These are phyloP conservation scores for Pythium graminicola DNA, from an alignment of 352 stramenopile genomes.

Conservation along the genomic window DNA sequence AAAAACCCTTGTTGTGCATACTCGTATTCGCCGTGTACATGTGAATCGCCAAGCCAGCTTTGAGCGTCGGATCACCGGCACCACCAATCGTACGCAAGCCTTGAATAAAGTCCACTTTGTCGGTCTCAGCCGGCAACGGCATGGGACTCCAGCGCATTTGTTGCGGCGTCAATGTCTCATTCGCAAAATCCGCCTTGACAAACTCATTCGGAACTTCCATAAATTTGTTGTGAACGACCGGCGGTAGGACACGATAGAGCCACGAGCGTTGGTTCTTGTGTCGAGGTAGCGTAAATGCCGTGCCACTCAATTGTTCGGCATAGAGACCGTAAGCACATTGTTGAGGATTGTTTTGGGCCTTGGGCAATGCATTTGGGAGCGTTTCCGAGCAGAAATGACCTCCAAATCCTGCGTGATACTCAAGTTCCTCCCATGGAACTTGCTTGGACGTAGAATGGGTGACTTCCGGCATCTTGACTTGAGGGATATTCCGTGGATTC, in stretches of 20 bases:
- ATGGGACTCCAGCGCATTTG: constrained; percentile 91
- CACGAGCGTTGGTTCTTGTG: constrained; percentile 86
- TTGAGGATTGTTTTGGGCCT: constrained; percentile 94
- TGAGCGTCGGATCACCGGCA: constrained; percentile 84
- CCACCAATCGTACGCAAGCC: constrained; percentile 83
- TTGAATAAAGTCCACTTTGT: constrained; percentile 83
- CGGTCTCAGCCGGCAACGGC: constrained; percentile 44
- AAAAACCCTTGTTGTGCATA: constrained; percentile 90
- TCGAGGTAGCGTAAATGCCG: constrained; percentile 93
- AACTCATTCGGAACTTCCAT: constrained; percentile 35
- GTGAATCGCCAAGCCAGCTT: constrained; percentile 91
- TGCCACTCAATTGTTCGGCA: constrained; percentile 94
- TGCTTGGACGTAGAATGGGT: constrained; percentile 24
- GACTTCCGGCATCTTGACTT: not conserved
- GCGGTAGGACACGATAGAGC: constrained; percentile 91
- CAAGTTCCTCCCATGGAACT: constrained; percentile 48
- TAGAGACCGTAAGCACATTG: constrained; percentile 90
- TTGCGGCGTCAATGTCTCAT: constrained; percentile 77
- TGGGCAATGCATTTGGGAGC: constrained; percentile 83
- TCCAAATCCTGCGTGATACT: constrained; percentile 90
- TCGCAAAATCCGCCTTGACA: constrained; percentile 63
- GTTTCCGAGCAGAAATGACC: constrained; percentile 93
- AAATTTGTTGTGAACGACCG: constrained; percentile 76
- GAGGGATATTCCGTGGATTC: not conserved
- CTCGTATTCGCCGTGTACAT: constrained; percentile 88